Conservation (phyloP, 768 basidiomycete genomes). For the Naganishia vishniacii region DNA sequence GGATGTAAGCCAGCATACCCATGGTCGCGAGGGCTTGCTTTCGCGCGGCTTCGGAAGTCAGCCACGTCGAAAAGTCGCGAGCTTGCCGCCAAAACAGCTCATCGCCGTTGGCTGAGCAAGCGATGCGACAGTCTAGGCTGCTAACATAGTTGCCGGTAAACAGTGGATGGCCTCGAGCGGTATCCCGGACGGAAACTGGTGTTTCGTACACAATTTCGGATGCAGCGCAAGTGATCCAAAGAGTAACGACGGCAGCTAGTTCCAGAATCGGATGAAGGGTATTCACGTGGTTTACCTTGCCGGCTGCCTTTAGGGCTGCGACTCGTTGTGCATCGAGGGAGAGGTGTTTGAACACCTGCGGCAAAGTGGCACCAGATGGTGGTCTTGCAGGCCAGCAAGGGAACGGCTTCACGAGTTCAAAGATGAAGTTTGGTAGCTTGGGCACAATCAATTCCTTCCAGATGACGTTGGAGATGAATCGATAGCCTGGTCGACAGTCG, state of each 20-base stretch:
- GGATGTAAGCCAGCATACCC: slow-evolving; percentile 4
- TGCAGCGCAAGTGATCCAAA: neutral
- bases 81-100: neutral
- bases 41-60: neutral
- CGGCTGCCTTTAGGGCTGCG: neutral
- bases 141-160: neutral
- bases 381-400: slow-evolving; percentile 6
- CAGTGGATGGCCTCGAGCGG: neutral
- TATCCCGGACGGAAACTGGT: neutral
- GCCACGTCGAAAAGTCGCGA: neutral
- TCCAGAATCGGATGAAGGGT: slow-evolving; percentile 1
- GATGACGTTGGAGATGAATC: neutral
- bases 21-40: neutral
- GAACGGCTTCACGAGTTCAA: neutral
- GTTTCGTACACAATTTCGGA: neutral
- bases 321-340: neutral
- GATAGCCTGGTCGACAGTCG: slow-evolving; percentile 6
- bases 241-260: neutral
- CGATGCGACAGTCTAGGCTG: neutral
- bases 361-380: neutral
- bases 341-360: neutral
- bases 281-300: neutral
- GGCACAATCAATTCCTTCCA: slow-evolving; percentile 5
- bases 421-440: neutral
- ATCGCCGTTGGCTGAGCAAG: neutral